Base-by-base conservation (phyloP, 1,284 basidiomycete genomes). In the Cutaneotrichosporon spelunceum region DNA sequence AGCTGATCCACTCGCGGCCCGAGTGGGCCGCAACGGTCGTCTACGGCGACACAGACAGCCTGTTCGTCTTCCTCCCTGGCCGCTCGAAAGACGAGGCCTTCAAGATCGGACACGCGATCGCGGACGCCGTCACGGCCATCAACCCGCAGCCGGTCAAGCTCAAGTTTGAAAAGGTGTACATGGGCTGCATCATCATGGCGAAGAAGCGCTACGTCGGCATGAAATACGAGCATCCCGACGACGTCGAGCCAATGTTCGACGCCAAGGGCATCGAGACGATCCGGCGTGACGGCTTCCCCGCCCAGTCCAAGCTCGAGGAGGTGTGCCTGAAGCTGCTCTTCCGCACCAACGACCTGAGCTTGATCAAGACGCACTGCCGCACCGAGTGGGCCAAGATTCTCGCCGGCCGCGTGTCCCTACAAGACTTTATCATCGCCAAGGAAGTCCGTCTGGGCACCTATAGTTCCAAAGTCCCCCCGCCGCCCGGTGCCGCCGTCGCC, bases 241-340 rank as follows among this genome's bases (percentile, higher is more conserved):
- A 96, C 19, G 75, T 67, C 1, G 87, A 89, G 56, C 91, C 93
- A 0, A 82, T 81, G 0, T 97, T 99, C 70, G 95, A 99, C 69
- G 96, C 93, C 5, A 98, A 99, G 78, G 96, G 95, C 0, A 97
- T 99, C 62, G 96, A 99, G 79, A 97, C 93, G 0, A 90, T 99
- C 24, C 84, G 96, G 5, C 82, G 95, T 57, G 96, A 99, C 72
- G 91, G 91, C 7, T 86, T 93, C 47, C 84, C 86, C 1, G 93
- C 92, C 0, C 89, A 92, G 71, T 84, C 86, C 70, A 95, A 94
- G 79, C 92, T 96, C 84, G 86, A 88, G 8, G 93, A 96, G 76
- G 86, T 83, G 4, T 88, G 87, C 69, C 76, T 96, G 61, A 95
- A 93, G 92, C 87, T 93, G 59, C 80, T 98, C 11, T 99, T 98